Conservation (phyloP, 345 rosid genomes). For the Isatis tinctoria region DNA sequence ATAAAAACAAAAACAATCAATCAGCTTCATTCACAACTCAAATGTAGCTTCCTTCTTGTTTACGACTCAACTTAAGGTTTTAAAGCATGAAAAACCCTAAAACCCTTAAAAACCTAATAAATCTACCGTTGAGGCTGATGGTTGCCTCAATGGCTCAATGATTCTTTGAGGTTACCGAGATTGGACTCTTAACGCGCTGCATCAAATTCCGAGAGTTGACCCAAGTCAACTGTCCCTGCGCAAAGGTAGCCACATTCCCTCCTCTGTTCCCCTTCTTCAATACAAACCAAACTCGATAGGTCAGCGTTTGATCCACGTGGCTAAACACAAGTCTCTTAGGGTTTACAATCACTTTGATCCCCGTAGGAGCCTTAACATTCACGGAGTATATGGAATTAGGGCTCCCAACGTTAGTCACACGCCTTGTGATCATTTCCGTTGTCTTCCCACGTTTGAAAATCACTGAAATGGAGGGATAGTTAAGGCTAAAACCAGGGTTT, state of each 20-base stretch:
- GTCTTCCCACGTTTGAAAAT: slow-evolving; percentile 54
- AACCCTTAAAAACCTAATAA: not conserved
- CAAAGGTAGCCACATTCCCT: slow-evolving; percentile 29
- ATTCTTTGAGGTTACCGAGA: slow-evolving; percentile 71
- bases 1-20: slow-evolving; percentile 9
- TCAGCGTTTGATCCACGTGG: slow-evolving; percentile 46
- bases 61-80: not conserved
- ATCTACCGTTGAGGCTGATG: not conserved
- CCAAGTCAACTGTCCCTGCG: slow-evolving; percentile 81
- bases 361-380: slow-evolving; percentile 59
- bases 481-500: slow-evolving; percentile 68
- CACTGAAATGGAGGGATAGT: slow-evolving; percentile 81
- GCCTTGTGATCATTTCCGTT: slow-evolving; percentile 49
- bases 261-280: slow-evolving; percentile 43
- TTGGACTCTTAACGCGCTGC: slow-evolving; percentile 73
- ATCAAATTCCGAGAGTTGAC: slow-evolving; percentile 44
- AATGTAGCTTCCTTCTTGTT: slow-evolving; percentile 11
- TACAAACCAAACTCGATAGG: slow-evolving; percentile 56
- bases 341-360: slow-evolving; percentile 49
- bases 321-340: slow-evolving; percentile 60
- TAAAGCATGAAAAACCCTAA: not conserved
- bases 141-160: not conserved
- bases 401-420: slow-evolving; percentile 70
- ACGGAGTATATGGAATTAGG: slow-evolving; percentile 64
- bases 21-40: slow-evolving; percentile 8